Evolutionary conservation across 345 rosid genomes (phyloP).

Genomic region (Heritiera littoralis): DNA sequence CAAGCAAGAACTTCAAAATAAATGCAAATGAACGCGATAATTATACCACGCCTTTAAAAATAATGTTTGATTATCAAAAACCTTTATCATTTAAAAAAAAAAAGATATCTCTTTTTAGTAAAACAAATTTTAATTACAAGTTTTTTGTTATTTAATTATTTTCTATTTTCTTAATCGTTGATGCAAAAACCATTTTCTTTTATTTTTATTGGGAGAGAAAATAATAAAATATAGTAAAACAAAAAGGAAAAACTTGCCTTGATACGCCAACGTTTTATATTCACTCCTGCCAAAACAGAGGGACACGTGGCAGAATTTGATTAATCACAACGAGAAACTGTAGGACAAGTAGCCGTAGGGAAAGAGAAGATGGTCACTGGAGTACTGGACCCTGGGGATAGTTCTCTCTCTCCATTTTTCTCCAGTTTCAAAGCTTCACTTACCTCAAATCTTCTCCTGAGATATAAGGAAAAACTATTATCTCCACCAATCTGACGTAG

Average conservation of each 20-base stretch:
- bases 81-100: too few species aligned
- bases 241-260: neutral
- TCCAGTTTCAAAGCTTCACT: neutral
- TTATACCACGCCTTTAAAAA: neutral
- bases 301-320: conserved; percentile 21
- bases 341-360: conserved; percentile 17
- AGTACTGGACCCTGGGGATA: neutral
- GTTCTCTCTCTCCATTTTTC: conserved; percentile 19
- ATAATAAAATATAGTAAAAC: rapidly evolving
- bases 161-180: neutral
- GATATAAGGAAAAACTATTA: neutral
- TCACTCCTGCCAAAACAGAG: neutral
- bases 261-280: neutral
- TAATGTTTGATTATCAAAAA: neutral
- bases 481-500: conserved; percentile 15
- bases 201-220: neutral
- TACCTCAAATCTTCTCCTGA: neutral
- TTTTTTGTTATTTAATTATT: neutral
- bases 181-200: neutral
- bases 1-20: too few species aligned
- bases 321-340: neutral
- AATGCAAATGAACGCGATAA: too few species aligned
- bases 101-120: neutral
- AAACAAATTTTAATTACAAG: neutral
- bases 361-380: conserved; percentile 4